These are phyloP conservation scores for Gracilaria caudata DNA, from an alignment of 23 red algal species.

Conservation along the genomic window DNA sequence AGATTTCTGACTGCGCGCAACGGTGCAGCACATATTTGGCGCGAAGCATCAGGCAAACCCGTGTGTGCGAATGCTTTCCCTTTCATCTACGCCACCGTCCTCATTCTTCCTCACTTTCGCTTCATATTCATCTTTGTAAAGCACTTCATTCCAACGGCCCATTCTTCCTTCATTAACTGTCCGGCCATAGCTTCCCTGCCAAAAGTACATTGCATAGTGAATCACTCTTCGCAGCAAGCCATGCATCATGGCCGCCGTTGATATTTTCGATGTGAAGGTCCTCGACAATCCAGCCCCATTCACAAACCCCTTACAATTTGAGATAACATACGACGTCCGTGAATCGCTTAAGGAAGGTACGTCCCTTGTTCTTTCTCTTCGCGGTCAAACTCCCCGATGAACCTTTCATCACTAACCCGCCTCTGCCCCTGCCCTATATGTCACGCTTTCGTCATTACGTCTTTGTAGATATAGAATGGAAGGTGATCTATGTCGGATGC, in stretches of 20 bases:
- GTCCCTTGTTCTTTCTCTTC: conserved; percentile 3
- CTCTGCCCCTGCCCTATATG: neutral
- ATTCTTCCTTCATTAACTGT: neutral
- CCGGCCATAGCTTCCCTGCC: neutral
- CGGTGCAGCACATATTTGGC: neutral
- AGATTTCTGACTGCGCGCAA: neutral
- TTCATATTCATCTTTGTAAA: neutral
- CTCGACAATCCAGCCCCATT: conserved; percentile 95
- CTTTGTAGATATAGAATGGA: conserved; percentile 94
- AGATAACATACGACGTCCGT: conserved; percentile 99
- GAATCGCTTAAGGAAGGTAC: conserved; percentile 91
- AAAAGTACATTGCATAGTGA: too few species aligned
- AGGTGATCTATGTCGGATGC: conserved; percentile 94
- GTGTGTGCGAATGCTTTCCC: neutral
- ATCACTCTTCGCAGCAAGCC: neutral
- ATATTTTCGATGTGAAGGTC: conserved; percentile 91
- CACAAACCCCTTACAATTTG: conserved; percentile 85
- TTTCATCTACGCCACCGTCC: neutral
- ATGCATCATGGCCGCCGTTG: conserved; percentile 91
- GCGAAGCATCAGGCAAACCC: neutral
- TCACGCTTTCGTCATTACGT: neutral
- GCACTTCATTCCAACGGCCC: neutral
- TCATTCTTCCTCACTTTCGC: neutral
- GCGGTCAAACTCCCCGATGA: neutral
- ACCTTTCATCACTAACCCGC: neutral